Evolutionary conservation across 805 yeast genomes (phyloP), one percentile per base, ranked within the genome.

Genomic region (Pichia cephalocereana): DNA sequence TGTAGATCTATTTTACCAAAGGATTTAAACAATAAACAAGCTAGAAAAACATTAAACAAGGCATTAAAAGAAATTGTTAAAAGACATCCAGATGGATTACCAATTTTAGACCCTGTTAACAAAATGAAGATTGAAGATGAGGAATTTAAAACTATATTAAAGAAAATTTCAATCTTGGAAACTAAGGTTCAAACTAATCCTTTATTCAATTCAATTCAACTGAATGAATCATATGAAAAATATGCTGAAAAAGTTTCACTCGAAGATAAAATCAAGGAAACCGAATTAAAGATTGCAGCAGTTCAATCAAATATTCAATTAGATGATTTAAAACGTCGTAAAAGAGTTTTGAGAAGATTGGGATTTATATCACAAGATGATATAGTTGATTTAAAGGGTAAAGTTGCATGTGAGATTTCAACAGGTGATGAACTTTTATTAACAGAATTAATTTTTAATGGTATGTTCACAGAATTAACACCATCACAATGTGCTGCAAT

Each of bases 401-500:
- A 97, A 63, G 98, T 93, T 48, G 67, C 67, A 1, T 93, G 96
- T 69, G 99, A 93, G 58, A 76, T 87, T 49, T 93, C 54, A 86
- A 86, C 62, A 76, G 88, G 26, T 98, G 98, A 0, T 88, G 90
- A 78, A 99, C 93, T 64, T 71, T 90, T 48, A 83, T 85, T 3
- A 63, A 91, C 99, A 0, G 99, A 93, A 64, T 72, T 93, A 47
- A 79, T 93, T 18, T 72, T 93, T 57, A 95, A 91, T 59, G 93
- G 93, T 66, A 89, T 91, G 70, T 69, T 93, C 52, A 96, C 91
- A 31, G 95, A 88, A 49, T 90, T 86, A 61, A 95, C 90, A 53
- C 89, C 97, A 1, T 96, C 89, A 60, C 99, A 93, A 65, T 89
- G 93, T 52, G 97, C 89, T n/a, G 98, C 98, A 0, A 70, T 93